Percentiles rank a stretch among this genome's conserved stretches.
These are phyloP conservation scores for Ceratonia siliqua DNA, from an alignment of 306 rosid species.

Conservation along the genomic window DNA sequence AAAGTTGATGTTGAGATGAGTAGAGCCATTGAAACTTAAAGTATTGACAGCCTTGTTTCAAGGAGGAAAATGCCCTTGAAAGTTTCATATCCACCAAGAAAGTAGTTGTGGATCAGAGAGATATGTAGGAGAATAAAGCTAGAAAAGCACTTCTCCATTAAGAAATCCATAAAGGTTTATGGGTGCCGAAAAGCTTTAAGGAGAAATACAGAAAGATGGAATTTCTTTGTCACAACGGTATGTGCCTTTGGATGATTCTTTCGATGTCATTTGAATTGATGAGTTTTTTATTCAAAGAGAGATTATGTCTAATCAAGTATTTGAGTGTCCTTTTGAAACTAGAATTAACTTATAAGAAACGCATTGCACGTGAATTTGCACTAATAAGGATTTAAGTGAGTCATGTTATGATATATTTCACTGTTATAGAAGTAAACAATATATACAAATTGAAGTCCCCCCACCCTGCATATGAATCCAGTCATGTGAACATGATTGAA, in stretches of 20 bases:
- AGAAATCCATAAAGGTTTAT: conserved; percentile 44
- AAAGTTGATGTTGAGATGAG: conserved; percentile 64
- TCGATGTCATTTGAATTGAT: conserved; percentile 38
- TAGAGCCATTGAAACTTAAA: conserved; percentile 57
- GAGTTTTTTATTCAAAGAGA: conserved; percentile 54
- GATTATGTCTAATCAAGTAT: conserved; percentile 15
- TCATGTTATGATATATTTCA: neutral
- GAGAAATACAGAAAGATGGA: conserved; percentile 38
- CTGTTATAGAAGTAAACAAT: neutral
- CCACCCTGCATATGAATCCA: no score
- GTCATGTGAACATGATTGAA: no score
- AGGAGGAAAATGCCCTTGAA: conserved; percentile 48
- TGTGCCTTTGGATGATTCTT: conserved; percentile 37
- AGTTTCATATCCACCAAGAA: conserved; percentile 57
- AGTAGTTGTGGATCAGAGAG: conserved; percentile 42
- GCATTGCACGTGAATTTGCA: neutral
- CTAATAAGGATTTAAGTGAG: neutral
- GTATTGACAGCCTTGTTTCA: conserved; percentile 55
- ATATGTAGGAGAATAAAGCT: conserved; percentile 51
- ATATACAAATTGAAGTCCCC: neutral
- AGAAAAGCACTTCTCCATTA: conserved; percentile 45
- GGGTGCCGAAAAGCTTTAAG: conserved; percentile 34
- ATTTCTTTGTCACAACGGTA: conserved; percentile 48
- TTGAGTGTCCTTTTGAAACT: conserved; percentile 31
- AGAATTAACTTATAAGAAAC: neutral